Conservation (phyloP, 768 basidiomycete genomes). For the Podaxis sp. region DNA sequence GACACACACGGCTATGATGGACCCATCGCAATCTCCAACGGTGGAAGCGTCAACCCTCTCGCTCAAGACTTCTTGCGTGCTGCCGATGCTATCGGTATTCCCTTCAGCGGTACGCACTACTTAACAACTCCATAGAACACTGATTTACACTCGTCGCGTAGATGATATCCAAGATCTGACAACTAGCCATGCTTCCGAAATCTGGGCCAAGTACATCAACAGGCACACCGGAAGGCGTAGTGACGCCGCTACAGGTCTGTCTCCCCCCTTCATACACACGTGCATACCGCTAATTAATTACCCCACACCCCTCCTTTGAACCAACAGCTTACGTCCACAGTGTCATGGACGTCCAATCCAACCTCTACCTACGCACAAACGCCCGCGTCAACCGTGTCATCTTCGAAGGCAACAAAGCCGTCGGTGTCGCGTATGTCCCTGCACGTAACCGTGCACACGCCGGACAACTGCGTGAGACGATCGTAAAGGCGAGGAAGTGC, state of each 20-base stretch:
- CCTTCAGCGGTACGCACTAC: conserved; percentile 54
- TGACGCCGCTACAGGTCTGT: conserved; percentile 63
- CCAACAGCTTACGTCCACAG: conserved; percentile 64
- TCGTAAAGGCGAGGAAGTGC: conserved; percentile 63
- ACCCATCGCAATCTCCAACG: conserved; percentile 73
- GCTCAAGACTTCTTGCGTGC: conserved; percentile 72
- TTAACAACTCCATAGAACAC: background rate
- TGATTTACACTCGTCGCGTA: conserved; percentile 19
- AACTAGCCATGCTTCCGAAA: conserved; percentile 62
- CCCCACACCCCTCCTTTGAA: background rate
- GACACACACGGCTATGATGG: conserved; percentile 69
- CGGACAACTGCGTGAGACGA: conserved; percentile 54
- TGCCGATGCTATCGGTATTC: conserved; percentile 56
- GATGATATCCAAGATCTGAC: conserved; percentile 70
- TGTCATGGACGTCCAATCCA: conserved; percentile 66
- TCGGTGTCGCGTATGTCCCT: conserved; percentile 69
- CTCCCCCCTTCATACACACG: background rate
- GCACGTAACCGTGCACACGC: conserved; percentile 55
- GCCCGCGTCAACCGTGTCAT: conserved; percentile 67
- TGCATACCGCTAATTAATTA: background rate
- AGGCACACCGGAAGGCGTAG: conserved; percentile 69
- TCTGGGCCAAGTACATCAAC: conserved; percentile 80
- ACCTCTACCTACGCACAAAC: conserved; percentile 65
- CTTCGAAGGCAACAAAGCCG: conserved; percentile 70
- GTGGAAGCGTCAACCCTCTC: conserved; percentile 59